Evolutionary conservation across 1,284 basidiomycete species (phyloP).

Genomic region (Fomitopsis pinicola): DNA sequence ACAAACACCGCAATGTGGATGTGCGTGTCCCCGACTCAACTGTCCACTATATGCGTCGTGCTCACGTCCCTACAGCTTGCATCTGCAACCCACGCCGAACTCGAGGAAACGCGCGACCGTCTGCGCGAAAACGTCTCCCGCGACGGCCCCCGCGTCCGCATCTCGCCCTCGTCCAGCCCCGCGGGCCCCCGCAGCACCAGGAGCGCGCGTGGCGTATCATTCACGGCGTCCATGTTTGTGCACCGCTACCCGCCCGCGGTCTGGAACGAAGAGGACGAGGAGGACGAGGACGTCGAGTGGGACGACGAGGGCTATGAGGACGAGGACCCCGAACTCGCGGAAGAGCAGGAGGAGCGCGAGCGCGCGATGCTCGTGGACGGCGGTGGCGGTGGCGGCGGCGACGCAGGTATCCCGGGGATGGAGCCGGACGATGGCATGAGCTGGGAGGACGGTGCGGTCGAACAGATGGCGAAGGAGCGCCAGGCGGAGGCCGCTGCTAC

Average conservation of each 20-base stretch:
- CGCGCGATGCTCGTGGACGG: slow-evolving; percentile 9
- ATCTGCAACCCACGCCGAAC: slow-evolving; percentile 67
- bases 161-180: slow-evolving; percentile 42
- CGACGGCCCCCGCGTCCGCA: slow-evolving; percentile 12
- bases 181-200: slow-evolving; percentile 22
- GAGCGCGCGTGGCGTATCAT: slow-evolving; percentile 43
- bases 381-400: background rate
- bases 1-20: slow-evolving; percentile 98
- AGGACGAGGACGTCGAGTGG: slow-evolving; percentile 71
- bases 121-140: slow-evolving; percentile 48
- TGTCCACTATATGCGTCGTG: background rate
- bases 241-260: slow-evolving; percentile 75
- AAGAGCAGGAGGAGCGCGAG: slow-evolving; percentile 38
- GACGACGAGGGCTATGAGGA: slow-evolving; percentile 71
- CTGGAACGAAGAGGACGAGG: slow-evolving; percentile 79
- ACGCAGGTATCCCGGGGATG: slow-evolving; percentile 26
- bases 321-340: slow-evolving; percentile 59
- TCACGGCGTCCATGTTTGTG: slow-evolving; percentile 54
- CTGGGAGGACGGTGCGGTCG: slow-evolving; percentile 66
- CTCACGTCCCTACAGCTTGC: slow-evolving; percentile 48
- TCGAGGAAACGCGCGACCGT: slow-evolving; percentile 44
- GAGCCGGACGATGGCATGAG: slow-evolving; percentile 73
- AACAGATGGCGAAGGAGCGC: slow-evolving; percentile 30
- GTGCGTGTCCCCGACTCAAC: slow-evolving; percentile 46
- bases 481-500: slow-evolving; percentile 13